These are phyloP conservation scores for Epichloe typhina DNA, from an alignment of 2,329 filamentous ascomycete genomes.

Conservation along the genomic window DNA sequence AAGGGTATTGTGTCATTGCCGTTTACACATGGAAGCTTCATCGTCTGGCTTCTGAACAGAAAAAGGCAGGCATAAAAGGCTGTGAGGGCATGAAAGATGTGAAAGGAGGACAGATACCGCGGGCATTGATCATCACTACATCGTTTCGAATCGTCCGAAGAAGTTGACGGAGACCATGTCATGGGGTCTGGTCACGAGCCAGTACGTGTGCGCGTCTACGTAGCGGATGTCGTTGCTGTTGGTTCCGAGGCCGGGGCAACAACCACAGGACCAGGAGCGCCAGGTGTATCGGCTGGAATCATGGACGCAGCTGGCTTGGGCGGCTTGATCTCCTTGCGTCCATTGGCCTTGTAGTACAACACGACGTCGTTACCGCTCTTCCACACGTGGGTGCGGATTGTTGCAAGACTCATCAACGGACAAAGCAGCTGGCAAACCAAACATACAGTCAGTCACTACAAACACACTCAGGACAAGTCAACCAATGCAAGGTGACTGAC, in stretches of 20 bases:
- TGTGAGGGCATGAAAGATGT: neutral
- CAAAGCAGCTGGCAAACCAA: constrained; percentile 42
- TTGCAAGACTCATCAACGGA: constrained; percentile 83
- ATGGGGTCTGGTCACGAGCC: no score
- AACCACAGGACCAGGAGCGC: constrained; percentile 9
- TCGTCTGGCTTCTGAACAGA: no score
- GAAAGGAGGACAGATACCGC: neutral
- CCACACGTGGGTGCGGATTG: constrained; percentile 85
- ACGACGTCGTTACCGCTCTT: constrained; percentile 88
- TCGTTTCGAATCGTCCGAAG: neutral
- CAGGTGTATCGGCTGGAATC: constrained; percentile 11
- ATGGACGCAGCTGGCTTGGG: constrained; percentile 5
- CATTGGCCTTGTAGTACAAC: constrained; percentile 83
- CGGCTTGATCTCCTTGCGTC: constrained; percentile 48
- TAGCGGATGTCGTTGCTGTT: neutral
- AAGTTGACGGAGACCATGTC: neutral
- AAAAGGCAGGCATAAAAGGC: neutral
- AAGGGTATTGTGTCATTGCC: constrained; percentile 4
- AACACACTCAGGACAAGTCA: neutral
- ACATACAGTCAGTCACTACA: constrained; percentile 4
- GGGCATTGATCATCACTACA: neutral
- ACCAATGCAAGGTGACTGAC: constrained; percentile 15
- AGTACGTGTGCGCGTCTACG: neutral
- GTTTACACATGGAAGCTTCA: neutral
- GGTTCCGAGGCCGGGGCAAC: constrained; percentile 9